Base-by-base conservation (phyloP, 164 flowering plant genomes). In the Stephania cephalantha region DNA sequence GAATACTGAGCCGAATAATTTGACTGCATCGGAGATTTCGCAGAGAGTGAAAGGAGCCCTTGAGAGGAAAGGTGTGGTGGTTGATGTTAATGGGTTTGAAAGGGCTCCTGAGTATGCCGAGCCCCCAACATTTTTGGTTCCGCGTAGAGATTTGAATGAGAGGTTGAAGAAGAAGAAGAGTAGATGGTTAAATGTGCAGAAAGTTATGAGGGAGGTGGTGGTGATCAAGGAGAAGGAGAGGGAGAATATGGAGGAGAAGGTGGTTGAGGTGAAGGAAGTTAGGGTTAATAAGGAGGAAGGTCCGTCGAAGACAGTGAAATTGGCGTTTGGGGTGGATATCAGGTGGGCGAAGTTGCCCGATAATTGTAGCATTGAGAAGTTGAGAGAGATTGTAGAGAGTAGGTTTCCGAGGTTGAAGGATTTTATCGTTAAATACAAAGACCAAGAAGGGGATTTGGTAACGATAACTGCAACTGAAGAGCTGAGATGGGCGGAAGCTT, bases 391-490 rank as follows among this genome's bases (percentile, higher is more conserved):
- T 18, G 81, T 92, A 58, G 68, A 64, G 29, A 88, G 88, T 18
- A 86, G 91, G 2, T 93, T 90, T 78, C 91, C 94, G 1, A 65
- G 78, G 71, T 79, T 77, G 7, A 80, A 82, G 77, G 89, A 86
- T 0, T 81, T 90, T 78, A 93, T 90, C 69, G 81, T 95, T 58
- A 95, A 93, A 81, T 95, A 90, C 83, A 88, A 79, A 82, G 99
- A 95, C 75, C 85, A 84, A 73, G 99, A 93, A 80, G 97, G 95
- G 69, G 99, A 95, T 83, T 81, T 91, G 83, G 87, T 93, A n/a
- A 93, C 99, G 29, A 87, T 95, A 65, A 92, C 95, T 13, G 80
- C 85, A n/a, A 82, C 86, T 31, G 92, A 90, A 79, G 98, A 95
- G 78, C 84, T 93, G 65, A 90, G 89, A 75, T 86, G 80, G 90